phyloP scores from a whole-genome alignment of 352 stramenopile genomes.

The Phytophthora tubulina region DNA sequence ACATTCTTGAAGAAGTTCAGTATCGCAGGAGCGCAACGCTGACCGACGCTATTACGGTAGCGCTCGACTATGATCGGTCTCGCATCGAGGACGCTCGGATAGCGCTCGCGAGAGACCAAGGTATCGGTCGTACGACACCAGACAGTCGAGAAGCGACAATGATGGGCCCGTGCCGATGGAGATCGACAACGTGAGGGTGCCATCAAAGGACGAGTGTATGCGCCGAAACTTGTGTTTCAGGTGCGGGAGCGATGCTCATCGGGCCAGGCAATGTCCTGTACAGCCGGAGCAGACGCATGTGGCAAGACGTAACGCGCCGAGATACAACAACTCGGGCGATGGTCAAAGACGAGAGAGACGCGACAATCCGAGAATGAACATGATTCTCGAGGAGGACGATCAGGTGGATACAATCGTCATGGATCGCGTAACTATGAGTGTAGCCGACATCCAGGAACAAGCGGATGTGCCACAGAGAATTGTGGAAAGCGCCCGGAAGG shows the following conservation, averaged over 20 bases:
- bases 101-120: conserved; percentile 9
- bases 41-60: conserved; percentile 4
- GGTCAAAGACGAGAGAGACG: no score
- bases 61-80: background rate
- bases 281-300: conserved; percentile 1
- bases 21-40: conserved; percentile 18
- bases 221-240: conserved; percentile 28
- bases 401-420: no score
- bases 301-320: background rate
- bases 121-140: conserved; percentile 23
- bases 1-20: conserved; percentile 14
- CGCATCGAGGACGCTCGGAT: background rate
- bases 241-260: conserved; percentile 16
- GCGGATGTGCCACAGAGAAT: no score
- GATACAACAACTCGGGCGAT: no score
- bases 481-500: no score
- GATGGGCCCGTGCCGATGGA: conserved; percentile 25
- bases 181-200: conserved; percentile 19
- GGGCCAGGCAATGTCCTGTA: conserved; percentile 9
- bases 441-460: no score
- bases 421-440: no score
- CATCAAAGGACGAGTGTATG: conserved; percentile 19
- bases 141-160: background rate
- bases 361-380: no score
- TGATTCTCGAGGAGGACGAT: no score